These are phyloP conservation scores for Tardiomyces blankii DNA, from an alignment of 1,139 yeast genomes.

Conservation along the genomic window DNA sequence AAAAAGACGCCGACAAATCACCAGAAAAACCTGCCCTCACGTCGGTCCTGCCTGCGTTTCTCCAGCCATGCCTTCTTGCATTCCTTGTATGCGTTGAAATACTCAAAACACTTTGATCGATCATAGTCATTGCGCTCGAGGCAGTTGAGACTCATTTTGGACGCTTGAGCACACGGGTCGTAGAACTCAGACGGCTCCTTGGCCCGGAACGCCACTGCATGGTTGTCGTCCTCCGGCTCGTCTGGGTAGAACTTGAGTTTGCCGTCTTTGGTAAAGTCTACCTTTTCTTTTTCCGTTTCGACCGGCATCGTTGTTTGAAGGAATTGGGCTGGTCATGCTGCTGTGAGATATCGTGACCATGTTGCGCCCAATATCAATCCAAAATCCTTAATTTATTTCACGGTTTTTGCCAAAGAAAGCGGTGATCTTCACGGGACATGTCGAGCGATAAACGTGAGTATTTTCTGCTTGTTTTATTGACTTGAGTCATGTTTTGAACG, in stretches of 20 bases:
- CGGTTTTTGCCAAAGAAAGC: too few relatives aligned
- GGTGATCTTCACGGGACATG: too few relatives aligned
- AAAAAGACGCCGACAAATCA: conserved; percentile 3
- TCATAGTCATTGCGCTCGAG: conserved; percentile 68
- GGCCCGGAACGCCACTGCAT: conserved; percentile 46
- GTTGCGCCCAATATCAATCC: background rate
- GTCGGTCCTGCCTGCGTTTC: conserved; percentile 27
- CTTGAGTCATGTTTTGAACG: too few relatives aligned
- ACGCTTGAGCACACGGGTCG: conserved; percentile 87
- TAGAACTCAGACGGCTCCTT: conserved; percentile 78
- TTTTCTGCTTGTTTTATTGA: too few relatives aligned
- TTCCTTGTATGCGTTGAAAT: conserved; percentile 85
- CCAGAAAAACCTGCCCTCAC: conserved; percentile 19
- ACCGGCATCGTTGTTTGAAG: too few relatives aligned
- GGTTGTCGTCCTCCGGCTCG: conserved; percentile 52
- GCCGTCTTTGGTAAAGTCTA: conserved; percentile 49
- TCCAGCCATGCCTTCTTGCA: conserved; percentile 72
- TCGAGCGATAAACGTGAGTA: too few relatives aligned
- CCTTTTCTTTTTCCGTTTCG: conserved; percentile 20
- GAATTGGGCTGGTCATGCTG: too few relatives aligned
- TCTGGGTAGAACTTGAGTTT: conserved; percentile 75
- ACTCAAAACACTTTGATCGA: conserved; percentile 65
- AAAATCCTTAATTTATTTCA: background rate
- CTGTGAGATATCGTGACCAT: too few relatives aligned
- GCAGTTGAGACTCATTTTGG: conserved; percentile 79